Conservation (phyloP, 2,329 filamentous ascomycete genomes). For the Coniochaeta sp. region DNA sequence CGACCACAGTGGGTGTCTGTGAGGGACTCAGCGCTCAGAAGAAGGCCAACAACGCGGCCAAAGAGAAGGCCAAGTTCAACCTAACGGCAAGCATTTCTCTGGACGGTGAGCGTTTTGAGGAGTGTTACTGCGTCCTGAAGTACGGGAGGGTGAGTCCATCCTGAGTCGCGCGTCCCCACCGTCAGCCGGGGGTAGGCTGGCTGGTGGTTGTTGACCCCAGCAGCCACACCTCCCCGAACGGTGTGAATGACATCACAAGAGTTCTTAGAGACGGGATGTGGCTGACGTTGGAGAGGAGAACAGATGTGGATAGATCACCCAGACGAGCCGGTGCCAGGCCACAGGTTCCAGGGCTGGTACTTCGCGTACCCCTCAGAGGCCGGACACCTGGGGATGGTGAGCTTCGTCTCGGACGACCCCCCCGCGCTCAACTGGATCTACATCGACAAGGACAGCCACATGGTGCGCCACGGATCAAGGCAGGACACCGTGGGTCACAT, state of each 20-base stretch:
- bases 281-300: neutral
- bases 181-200: neutral
- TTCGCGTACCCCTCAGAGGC: constrained; percentile 55
- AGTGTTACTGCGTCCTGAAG: constrained; percentile 35
- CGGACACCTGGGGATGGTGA: constrained; percentile 43
- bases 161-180: neutral
- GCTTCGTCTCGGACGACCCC: constrained; percentile 44
- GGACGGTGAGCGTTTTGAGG: constrained; percentile 34
- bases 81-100: constrained; percentile 37
- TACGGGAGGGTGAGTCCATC: constrained; percentile 44
- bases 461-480: constrained; percentile 49
- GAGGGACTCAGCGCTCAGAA: constrained; percentile 51
- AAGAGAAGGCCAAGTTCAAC: constrained; percentile 49
- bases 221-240: constrained; percentile 4
- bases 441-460: constrained; percentile 41
- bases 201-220: neutral
- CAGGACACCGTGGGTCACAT: constrained; percentile 64
- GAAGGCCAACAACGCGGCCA: constrained; percentile 42
- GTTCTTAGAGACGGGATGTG: neutral
- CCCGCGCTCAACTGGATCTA: constrained; percentile 53
- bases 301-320: constrained; percentile 50
- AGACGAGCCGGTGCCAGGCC: constrained; percentile 41
- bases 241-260: constrained; percentile 12
- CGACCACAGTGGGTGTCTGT: constrained; percentile 48
- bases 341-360: constrained; percentile 58